Base-by-base conservation (phyloP, 2,329 filamentous ascomycete species). In the Drechslera avenae region DNA sequence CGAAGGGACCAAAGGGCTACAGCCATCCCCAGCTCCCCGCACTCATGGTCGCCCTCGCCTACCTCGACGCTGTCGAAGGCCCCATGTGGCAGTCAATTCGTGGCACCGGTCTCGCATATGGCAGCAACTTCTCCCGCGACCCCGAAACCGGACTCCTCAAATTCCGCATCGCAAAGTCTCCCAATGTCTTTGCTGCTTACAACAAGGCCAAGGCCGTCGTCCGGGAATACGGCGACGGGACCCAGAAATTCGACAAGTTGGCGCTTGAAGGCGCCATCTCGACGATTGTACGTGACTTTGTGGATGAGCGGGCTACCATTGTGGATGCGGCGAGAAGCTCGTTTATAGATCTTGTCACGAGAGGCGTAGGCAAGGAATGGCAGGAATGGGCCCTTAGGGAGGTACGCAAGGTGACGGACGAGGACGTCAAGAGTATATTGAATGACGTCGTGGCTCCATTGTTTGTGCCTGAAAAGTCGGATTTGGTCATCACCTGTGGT, bases 51-150 rank as follows among this genome's bases (percentile, higher is more conserved):
- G 91, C 93, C 1, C 85, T 91, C 41, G 86, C 91, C 16, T 97
- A 97, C 69, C 87, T 99, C 54, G 92, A 97, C 68, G 87, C 91
- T 1, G 89, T 95, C 14, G 94, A 99, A 74, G 94, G 94, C 0
- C 94, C 94, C 0, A 84, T 99, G 26, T 97, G 94, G 93, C 88
- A 88, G 57, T 90, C 91, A 0, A 89, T 97, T 40, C 90, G 94
- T 39, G 94, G 94, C 48, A 94, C 90, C 35, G 94, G 94, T 36
- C 86, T 97, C 44, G 94, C 94, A 0, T 99, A 99, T 68, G 92
- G 92, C 45, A 87, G 89, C 1, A 85, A 83, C 63, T 96, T 97
- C 68, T 82, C 82, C 36, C 86, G 89, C 37, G 88, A 90, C 66
- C 78, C 90, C 21, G 90, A 94, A 66, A 86, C 85, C 1, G 94